phyloP scores from a whole-genome alignment of 176 grass and related monocot species.

The Triticum dicoccoides region DNA sequence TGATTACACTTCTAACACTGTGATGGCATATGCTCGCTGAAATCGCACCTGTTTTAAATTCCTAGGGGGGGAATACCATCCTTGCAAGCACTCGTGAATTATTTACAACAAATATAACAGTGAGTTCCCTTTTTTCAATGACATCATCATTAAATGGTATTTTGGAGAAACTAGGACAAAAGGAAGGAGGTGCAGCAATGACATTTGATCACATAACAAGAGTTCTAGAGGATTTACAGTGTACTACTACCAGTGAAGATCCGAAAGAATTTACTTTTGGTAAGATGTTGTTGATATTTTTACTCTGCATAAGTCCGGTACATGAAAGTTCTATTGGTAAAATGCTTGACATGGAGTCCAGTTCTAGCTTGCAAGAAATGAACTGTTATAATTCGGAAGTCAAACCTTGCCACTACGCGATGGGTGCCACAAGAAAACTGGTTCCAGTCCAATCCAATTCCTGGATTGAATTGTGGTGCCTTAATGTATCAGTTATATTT shows the following conservation, averaged over 20 bases:
- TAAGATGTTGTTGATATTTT: slow-evolving; percentile 34
- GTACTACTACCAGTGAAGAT: slow-evolving; percentile 39
- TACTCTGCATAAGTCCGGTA: neutral
- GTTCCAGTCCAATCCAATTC: neutral
- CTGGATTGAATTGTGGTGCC: neutral
- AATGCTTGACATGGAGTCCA: neutral
- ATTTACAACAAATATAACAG: neutral
- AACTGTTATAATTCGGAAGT: neutral
- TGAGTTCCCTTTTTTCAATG: slow-evolving; percentile 41
- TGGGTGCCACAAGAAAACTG: neutral
- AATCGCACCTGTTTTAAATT: neutral
- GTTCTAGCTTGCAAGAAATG: neutral
- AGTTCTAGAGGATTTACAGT: slow-evolving; percentile 65
- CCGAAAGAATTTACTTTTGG: slow-evolving; percentile 48
- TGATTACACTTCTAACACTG: too few relatives aligned
- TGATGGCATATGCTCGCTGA: slow-evolving; percentile 8
- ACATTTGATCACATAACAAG: slow-evolving; percentile 67
- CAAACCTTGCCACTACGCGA: neutral
- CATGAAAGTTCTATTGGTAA: neutral
- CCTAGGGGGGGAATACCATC: neutral
- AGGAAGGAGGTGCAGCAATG: slow-evolving; percentile 71
- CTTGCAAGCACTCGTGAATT: neutral
- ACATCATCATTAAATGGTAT: slow-evolving; percentile 64
- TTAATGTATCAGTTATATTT: slow-evolving; percentile 19
- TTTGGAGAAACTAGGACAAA: slow-evolving; percentile 64